Evolutionary conservation across 2,329 filamentous ascomycete species (phyloP), one percentile per base, ranked within the genome.

Genomic region (Diplodia corticola): DNA sequence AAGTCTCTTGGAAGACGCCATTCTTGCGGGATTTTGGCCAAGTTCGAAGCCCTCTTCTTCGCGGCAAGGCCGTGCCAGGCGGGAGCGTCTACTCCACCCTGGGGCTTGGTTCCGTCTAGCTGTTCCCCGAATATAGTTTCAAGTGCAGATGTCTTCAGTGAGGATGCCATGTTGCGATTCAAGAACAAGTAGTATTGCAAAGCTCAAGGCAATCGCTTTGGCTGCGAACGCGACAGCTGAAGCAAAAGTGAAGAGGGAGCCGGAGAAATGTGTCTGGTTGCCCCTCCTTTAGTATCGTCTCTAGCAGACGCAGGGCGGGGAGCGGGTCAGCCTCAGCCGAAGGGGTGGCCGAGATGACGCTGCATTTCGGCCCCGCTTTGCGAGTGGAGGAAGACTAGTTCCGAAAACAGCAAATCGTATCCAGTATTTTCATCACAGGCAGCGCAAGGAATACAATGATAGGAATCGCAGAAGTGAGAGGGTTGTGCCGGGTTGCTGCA

Each of bases 51-150:
- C 26, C 76, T 70, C 67, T 79, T 79, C 2, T 70, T 70, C 3
- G 72, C 69, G 15, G 74, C 71, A 17, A 77, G 68, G 6, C 69
- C 46, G 53, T 70, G 69, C 77, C 77, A 79, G 64, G 55, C 51
- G 37, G 54, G 40, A 4, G 17, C 40, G 20, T 26, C 55, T 35
- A 20, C 7, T 15, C 20, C 22, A 44, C 17, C 73, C 69, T 28
- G 51, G 13, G 40, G 3, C 5, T 35, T 24, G 26, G 57, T 35
- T 7, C 26, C 24, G 12, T 35, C 4, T 9, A 37, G 10, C 17
- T 17, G 7, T 22, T 61, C 40, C 7, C 57, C 57, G 28, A 35
- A 35, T 12, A 49, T 33, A 4, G 44, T 37, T 7, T 24, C 9
- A 2, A 61, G 15, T 6, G 28, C 57, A 44, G 57, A 22, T 9